Evolutionary conservation across 441 rosid genomes (phyloP).

Genomic region (Isatis lusitanica): DNA sequence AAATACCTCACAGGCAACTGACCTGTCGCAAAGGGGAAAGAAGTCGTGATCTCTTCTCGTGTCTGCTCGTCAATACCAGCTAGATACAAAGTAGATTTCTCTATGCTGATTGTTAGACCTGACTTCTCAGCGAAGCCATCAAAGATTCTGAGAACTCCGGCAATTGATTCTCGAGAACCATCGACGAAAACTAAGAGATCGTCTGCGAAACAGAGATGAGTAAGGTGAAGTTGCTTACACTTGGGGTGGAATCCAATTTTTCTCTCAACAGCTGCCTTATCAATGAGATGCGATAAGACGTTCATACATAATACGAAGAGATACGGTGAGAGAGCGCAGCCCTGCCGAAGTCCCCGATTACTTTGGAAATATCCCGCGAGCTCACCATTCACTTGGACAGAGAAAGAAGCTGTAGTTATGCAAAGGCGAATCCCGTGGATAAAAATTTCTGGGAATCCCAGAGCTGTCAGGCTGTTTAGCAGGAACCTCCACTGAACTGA

Average conservation of each 20-base stretch:
- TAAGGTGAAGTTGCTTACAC: background rate
- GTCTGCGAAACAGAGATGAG: background rate
- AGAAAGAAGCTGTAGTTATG: too few species aligned
- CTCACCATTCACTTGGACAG: too few species aligned
- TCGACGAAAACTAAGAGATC: background rate
- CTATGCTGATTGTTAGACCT: background rate
- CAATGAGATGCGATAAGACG: background rate
- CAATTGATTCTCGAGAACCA: background rate
- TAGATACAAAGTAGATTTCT: background rate
- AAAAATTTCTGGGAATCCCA: too few species aligned
- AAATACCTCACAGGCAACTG: too few species aligned
- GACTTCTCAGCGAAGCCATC: background rate
- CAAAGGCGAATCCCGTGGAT: too few species aligned
- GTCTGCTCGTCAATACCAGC: background rate
- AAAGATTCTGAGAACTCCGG: background rate
- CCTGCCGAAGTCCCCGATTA: too few species aligned
- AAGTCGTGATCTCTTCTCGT: too few species aligned
- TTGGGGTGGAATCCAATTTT: background rate
- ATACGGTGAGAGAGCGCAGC: too few species aligned
- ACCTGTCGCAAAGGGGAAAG: too few species aligned
- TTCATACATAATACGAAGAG: background rate
- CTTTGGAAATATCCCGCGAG: too few species aligned
- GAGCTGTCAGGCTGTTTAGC: too few species aligned
- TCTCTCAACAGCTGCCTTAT: background rate
- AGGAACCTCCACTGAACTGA: too few species aligned